Percentiles rank a stretch among this genome's conserved stretches.
Conservation (phyloP, 2,329 filamentous ascomycete genomes). For the Pyrenophora graminea region DNA sequence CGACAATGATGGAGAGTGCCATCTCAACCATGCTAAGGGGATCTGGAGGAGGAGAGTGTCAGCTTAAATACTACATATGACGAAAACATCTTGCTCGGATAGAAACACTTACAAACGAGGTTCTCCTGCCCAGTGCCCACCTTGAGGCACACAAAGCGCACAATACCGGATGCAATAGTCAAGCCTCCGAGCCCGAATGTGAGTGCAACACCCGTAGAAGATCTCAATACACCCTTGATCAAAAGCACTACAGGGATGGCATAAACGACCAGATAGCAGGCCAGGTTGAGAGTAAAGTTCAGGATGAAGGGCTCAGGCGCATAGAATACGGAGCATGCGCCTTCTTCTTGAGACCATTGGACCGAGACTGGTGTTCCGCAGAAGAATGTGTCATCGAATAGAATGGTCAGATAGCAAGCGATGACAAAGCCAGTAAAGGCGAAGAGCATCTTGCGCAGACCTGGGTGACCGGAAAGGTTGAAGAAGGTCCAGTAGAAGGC, state of each 20-base stretch:
- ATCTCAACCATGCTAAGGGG: slow-evolving; percentile 31
- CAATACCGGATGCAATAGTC: slow-evolving; percentile 24
- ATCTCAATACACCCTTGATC: slow-evolving; percentile 12
- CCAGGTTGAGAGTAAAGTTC: slow-evolving; percentile 31
- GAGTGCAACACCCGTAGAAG: slow-evolving; percentile 17
- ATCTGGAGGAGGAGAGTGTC: slow-evolving; percentile 4
- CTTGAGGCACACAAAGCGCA: slow-evolving; percentile 24
- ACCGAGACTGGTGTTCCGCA: slow-evolving; percentile 23
- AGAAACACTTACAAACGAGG: slow-evolving; percentile 27
- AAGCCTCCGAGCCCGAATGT: slow-evolving; percentile 25
- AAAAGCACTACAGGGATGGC: slow-evolving; percentile 20
- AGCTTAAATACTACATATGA: neutral
- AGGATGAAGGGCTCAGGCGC: slow-evolving; percentile 30
- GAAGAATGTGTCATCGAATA: slow-evolving; percentile 31
- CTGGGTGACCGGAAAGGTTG: slow-evolving; percentile 22
- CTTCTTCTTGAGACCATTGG: slow-evolving; percentile 29
- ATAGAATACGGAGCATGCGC: slow-evolving; percentile 29
- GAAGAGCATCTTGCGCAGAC: slow-evolving; percentile 29
- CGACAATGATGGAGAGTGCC: slow-evolving; percentile 29
- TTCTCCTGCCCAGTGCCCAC: slow-evolving; percentile 29
- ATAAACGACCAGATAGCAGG: slow-evolving; percentile 27
- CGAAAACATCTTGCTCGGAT: fast-evolving
- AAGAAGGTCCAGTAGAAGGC: slow-evolving; percentile 31
- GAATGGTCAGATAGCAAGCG: slow-evolving; percentile 24
- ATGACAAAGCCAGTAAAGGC: slow-evolving; percentile 24